These are phyloP conservation scores for Rhypophila decipiens DNA, from an alignment of 495 filamentous ascomycete genomes.

Conservation along the genomic window DNA sequence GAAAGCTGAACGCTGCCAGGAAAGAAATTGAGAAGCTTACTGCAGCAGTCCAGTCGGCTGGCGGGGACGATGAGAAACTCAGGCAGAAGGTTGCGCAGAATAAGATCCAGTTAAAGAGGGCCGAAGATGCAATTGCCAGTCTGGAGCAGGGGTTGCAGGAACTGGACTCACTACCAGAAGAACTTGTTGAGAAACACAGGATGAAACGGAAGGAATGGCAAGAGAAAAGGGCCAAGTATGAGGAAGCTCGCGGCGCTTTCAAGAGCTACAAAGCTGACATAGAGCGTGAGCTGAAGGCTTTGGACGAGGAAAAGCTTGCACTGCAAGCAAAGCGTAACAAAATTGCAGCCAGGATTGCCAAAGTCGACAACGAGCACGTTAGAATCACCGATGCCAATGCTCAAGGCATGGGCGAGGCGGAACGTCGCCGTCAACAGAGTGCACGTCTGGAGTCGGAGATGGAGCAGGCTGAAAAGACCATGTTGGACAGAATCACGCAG, in stretches of 20 bases:
- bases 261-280: constrained; percentile 55
- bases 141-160: constrained; percentile 60
- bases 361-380: constrained; percentile 72
- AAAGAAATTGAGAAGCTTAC: constrained; percentile 77
- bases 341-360: constrained; percentile 64
- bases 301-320: constrained; percentile 60
- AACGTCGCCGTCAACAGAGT: constrained; percentile 64
- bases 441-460: constrained; percentile 60
- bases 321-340: constrained; percentile 73
- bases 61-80: constrained; percentile 74
- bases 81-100: constrained; percentile 72
- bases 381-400: constrained; percentile 70
- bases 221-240: constrained; percentile 56
- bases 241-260: constrained; percentile 52
- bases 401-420: constrained; percentile 66
- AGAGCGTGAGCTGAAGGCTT: constrained; percentile 55
- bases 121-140: constrained; percentile 63
- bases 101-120: constrained; percentile 70
- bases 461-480: constrained; percentile 45
- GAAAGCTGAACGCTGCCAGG: constrained; percentile 57
- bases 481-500: constrained; percentile 30
- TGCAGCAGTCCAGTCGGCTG: constrained; percentile 60
- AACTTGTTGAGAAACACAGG: constrained; percentile 55
- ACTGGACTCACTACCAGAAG: constrained; percentile 61
- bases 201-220: constrained; percentile 56